Conservation (phyloP, 1,139 yeast species). For the Candida frijolesensis region DNA sequence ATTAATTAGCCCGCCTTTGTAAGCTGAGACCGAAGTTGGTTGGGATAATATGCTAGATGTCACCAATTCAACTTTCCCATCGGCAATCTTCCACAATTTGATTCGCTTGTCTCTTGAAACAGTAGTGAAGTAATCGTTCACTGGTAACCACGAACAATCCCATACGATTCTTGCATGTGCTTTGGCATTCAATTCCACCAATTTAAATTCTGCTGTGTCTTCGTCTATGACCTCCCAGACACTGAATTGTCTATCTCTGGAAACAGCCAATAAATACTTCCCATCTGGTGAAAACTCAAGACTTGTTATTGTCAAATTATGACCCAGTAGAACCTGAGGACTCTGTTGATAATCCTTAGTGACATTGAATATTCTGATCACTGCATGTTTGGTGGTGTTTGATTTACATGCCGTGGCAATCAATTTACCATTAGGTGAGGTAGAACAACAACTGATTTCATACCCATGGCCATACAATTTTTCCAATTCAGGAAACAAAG, state of each 20-base stretch:
- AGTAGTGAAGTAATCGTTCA: constrained; percentile 59
- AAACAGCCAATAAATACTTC: constrained; percentile 70
- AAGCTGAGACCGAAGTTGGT: constrained; percentile 74
- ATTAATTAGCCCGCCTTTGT: constrained; percentile 18
- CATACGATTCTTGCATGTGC: constrained; percentile 93
- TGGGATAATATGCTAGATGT: constrained; percentile 42
- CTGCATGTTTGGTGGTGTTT: constrained; percentile 82
- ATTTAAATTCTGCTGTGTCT: constrained; percentile 41
- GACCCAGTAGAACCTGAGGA: constrained; percentile 52
- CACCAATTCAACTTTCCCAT: constrained; percentile 26
- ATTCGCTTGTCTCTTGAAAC: constrained; percentile 85
- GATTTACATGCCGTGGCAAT: constrained; percentile 94
- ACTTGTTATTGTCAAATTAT: constrained; percentile 83
- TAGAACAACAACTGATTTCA: constrained; percentile 81
- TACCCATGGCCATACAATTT: constrained; percentile 97
- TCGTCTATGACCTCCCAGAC: constrained; percentile 62
- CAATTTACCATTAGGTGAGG: constrained; percentile 62
- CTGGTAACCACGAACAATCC: constrained; percentile 83
- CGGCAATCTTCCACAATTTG: constrained; percentile 62
- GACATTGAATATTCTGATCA: constrained; percentile 71
- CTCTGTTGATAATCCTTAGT: constrained; percentile 44
- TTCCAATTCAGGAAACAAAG: constrained; percentile 93
- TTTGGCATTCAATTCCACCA: constrained; percentile 54
- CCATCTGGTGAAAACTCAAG: constrained; percentile 77
- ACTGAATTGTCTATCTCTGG: constrained; percentile 87